Evolutionary conservation across 1,139 yeast genomes (phyloP), one percentile per base, ranked within the genome.

Genomic region (Suhomyces chickasaworum): DNA sequence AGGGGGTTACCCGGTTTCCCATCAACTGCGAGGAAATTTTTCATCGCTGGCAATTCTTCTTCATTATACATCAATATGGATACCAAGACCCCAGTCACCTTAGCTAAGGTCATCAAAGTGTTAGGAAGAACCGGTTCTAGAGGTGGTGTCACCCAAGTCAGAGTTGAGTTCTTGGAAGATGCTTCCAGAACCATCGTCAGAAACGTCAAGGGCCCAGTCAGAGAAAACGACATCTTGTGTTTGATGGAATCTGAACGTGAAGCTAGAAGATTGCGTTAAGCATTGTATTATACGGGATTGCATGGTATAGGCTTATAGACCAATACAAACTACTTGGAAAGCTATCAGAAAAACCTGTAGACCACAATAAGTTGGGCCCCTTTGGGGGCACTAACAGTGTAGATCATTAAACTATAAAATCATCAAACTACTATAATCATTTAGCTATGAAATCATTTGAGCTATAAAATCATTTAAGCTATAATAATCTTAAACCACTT

Each of bases 141-240:
- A 58, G 64, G 64, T 57, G 64, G 62, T 57, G 64, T 60, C 57
- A 60, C 63, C 62, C 64, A 60, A 49, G 64, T 59, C 57, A 58
- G 64, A 58, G 64, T 60, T 42, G 63, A 60, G 54, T 60, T 60
- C 58, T 48, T 60, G 54, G 63, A 60, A 53, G 64, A 60, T 54
- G 44, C 63, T 44, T 57, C 63, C 60, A 60, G 64, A 60, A 59
- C 64, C 52, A 59, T 60, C 41, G 64, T 60, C 58, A 59, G 64
- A 59, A 60, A 60, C 61, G 63, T 60, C 61, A 60, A 60, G 63
- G 64, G 64, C 47, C 64, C 64, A 47, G 64, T 60, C 56, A 60
- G 64, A 60, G 64, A 60, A 53, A 57, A 58, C 59, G 64, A 60
- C 54, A 58, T 60, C 57, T 56, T 60, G 57, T 59, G 61, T 55